These are phyloP conservation scores for Casuarina cunninghamiana DNA, from an alignment of 306 rosid genomes.

Conservation along the genomic window DNA sequence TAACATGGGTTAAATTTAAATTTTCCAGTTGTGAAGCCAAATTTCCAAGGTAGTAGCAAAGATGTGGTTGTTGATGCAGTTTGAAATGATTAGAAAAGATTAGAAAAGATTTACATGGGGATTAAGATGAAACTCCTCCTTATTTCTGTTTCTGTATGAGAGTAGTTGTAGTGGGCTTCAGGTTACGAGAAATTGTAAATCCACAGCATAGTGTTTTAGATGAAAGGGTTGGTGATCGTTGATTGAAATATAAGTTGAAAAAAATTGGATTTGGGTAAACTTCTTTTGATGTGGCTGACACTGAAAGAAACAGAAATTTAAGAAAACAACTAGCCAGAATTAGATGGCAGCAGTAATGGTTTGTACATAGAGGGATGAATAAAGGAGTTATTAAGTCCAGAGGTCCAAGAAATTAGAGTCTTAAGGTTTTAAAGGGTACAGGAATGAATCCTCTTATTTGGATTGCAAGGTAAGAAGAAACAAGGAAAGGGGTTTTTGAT, in stretches of 20 bases:
- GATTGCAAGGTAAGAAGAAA: too few relatives aligned
- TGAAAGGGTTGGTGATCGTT: not conserved
- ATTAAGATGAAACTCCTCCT: not conserved
- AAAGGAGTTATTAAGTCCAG: not conserved
- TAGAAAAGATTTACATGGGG: not conserved
- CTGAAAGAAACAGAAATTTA: not conserved
- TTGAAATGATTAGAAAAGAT: not conserved
- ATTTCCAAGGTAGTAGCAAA: not conserved
- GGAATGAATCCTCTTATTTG: too few relatives aligned
- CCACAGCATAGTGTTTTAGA: not conserved
- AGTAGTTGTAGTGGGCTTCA: not conserved
- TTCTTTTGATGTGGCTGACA: too few relatives aligned
- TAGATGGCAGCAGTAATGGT: not conserved
- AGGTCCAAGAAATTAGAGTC: too few relatives aligned
- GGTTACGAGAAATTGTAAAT: not conserved
- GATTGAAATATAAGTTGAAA: not conserved
- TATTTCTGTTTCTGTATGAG: not conserved
- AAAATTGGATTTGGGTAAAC: not conserved
- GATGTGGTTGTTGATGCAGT: not conserved
- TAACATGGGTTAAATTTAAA: not conserved
- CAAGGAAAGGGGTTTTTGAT: too few relatives aligned
- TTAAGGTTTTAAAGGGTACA: too few relatives aligned
- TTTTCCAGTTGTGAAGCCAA: slow-evolving; percentile 11
- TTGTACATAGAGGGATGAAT: not conserved
- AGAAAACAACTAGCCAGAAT: not conserved